Evolutionary conservation across 2,329 filamentous ascomycete species (phyloP).

Genomic region (Ophiocordyceps camponoti-rufipedis): DNA sequence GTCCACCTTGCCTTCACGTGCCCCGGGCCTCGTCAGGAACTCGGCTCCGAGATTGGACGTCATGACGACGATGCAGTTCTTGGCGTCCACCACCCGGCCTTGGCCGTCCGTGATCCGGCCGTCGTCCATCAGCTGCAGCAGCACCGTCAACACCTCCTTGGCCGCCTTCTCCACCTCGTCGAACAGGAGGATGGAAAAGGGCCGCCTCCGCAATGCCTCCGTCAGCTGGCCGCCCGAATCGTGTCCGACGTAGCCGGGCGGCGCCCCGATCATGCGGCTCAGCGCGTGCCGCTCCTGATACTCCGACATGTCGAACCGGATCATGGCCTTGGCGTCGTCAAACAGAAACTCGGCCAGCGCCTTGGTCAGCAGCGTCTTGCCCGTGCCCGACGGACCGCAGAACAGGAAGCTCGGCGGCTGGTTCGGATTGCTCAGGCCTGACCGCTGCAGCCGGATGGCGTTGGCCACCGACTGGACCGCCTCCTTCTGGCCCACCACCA

Average conservation of each 20-base stretch:
- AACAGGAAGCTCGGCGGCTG: conserved; percentile 96
- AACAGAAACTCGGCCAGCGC: conserved; percentile 95
- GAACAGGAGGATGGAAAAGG: conserved; percentile 94
- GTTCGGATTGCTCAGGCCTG: conserved; percentile 87
- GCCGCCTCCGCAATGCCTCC: conserved; percentile 79
- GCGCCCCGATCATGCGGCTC: conserved; percentile 93
- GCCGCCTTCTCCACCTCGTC: conserved; percentile 98
- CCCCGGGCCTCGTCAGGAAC: conserved; percentile 64
- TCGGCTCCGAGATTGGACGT: conserved; percentile 95
- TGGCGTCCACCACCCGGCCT: conserved; percentile 83
- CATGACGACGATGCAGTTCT: conserved; percentile 98
- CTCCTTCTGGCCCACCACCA: conserved; percentile 88
- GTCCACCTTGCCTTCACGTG: conserved; percentile 71
- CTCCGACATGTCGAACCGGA: conserved; percentile 98
- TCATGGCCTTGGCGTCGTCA: conserved; percentile 94
- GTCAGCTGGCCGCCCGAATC: conserved; percentile 92
- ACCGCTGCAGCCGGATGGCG: conserved; percentile 86
- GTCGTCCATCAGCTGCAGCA: conserved; percentile 99
- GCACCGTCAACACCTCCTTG: conserved; percentile 89
- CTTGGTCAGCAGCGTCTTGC: conserved; percentile 94
- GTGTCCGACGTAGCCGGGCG: conserved; percentile 91
- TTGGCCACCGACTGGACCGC: conserved; percentile 88
- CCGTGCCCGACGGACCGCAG: conserved; percentile 94
- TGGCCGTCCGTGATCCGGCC: conserved; percentile 97
- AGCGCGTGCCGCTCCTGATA: conserved; percentile 95